phyloP scores from a whole-genome alignment of 352 stramenopile species.

The Albugo candida region DNA sequence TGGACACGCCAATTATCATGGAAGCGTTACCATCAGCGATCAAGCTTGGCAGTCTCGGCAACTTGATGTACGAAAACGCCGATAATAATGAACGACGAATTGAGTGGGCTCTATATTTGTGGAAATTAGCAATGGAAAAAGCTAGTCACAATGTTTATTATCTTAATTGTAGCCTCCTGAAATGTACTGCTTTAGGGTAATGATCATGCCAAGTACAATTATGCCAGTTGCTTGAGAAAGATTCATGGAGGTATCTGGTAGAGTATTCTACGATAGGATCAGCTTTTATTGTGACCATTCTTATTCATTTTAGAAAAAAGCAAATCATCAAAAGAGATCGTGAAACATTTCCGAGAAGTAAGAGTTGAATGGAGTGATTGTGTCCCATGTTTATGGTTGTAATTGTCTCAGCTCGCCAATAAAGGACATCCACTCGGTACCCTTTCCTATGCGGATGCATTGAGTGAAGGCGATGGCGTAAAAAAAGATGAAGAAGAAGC shows the following conservation, averaged over 20 bases:
- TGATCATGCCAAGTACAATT: slow-evolving; percentile 69
- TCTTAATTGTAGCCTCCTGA: not conserved
- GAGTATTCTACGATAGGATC: too few relatives aligned
- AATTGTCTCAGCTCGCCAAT: slow-evolving; percentile 20
- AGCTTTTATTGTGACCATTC: too few relatives aligned
- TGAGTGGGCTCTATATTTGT: slow-evolving; percentile 55
- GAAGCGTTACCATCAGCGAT: too few relatives aligned
- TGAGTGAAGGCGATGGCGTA: slow-evolving; percentile 53
- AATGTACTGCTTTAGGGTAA: slow-evolving; percentile 23
- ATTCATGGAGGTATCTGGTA: slow-evolving; percentile 6
- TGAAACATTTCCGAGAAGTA: too few relatives aligned
- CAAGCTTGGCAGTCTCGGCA: slow-evolving; percentile 46
- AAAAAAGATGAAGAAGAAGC: slow-evolving; percentile 55
- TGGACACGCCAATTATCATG: too few relatives aligned
- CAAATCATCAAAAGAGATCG: too few relatives aligned
- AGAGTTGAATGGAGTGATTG: too few relatives aligned
- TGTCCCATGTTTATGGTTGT: too few relatives aligned
- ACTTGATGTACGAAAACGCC: slow-evolving; percentile 73
- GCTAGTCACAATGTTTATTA: slow-evolving; percentile 6
- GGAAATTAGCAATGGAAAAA: slow-evolving; percentile 68
- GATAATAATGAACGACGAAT: slow-evolving; percentile 31
- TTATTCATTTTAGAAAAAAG: too few relatives aligned
- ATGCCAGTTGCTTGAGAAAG: slow-evolving; percentile 64
- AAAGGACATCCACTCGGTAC: slow-evolving; percentile 49
- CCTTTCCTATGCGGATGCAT: slow-evolving; percentile 61